These are phyloP conservation scores for Cercospora sesami DNA, from an alignment of 2,329 filamentous ascomycete genomes.

Conservation along the genomic window DNA sequence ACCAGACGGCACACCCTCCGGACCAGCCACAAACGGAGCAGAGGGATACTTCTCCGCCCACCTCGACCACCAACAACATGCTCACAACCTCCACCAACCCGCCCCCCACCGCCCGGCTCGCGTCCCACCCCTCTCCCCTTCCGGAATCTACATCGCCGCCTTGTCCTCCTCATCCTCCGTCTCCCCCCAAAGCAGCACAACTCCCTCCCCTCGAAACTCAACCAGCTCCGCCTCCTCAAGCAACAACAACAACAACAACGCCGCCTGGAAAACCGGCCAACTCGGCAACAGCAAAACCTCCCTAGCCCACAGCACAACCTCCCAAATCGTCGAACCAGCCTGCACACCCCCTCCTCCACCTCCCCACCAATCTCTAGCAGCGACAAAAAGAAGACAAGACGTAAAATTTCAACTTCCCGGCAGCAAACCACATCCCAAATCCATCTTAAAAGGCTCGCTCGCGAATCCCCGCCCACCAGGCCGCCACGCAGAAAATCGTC, in stretches of 20 bases:
- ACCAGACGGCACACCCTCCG: not conserved
- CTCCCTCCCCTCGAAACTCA: not conserved
- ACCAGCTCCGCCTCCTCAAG: not conserved
- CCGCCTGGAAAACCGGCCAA: not conserved
- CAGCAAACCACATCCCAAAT: not conserved
- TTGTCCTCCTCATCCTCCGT: not conserved
- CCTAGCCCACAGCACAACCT: not conserved
- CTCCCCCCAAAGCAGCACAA: not conserved
- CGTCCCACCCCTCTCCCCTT: not conserved
- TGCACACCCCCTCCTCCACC: not conserved
- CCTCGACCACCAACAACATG: not conserved
- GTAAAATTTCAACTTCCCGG: not conserved
- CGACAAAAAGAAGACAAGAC: not conserved
- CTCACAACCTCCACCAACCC: not conserved
- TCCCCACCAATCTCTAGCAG: not conserved
- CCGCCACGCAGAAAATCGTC: not conserved
- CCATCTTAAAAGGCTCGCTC: not conserved
- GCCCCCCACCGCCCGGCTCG: not conserved
- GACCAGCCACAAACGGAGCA: not conserved
- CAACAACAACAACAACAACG: not conserved
- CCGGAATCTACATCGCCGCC: not conserved
- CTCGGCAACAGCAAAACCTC: not conserved
- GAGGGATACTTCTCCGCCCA: not conserved
- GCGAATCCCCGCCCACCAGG: not conserved
- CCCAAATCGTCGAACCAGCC: not conserved